phyloP scores from a whole-genome alignment of 2,329 filamentous ascomycete species.

The Apiospora koreana region DNA sequence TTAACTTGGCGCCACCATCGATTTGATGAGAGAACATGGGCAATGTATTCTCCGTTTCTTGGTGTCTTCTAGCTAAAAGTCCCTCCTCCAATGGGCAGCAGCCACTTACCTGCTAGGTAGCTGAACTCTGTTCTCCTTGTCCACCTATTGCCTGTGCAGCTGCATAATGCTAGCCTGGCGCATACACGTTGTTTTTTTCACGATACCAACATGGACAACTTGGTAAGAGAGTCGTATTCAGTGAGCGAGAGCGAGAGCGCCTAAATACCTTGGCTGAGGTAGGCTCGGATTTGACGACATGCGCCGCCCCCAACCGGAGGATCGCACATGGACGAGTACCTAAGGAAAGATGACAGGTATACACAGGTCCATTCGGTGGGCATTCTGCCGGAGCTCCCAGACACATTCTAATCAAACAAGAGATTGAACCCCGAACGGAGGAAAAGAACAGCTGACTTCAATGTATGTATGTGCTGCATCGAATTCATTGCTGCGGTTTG shows the following conservation, averaged over 20 bases:
- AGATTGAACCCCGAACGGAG: not conserved
- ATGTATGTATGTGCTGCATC: not conserved
- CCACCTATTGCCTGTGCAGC: not conserved
- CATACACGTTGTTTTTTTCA: not conserved
- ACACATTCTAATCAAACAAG: not conserved
- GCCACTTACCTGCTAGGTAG: no score
- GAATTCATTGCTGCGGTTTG: not conserved
- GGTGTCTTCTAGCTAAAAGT: not conserved
- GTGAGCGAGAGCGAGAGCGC: not conserved
- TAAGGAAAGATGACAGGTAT: not conserved
- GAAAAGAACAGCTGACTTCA: not conserved
- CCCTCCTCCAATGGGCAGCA: not conserved
- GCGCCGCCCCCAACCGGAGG: not conserved
- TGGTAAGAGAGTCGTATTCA: not conserved
- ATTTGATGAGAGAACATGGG: not conserved
- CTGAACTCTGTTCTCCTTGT: not conserved
- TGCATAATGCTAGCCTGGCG: not conserved
- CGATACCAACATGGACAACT: not conserved
- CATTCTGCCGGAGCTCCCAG: not conserved
- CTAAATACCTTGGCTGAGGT: not conserved
- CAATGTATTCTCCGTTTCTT: not conserved
- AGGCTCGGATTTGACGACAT: not conserved
- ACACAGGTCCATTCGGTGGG: not conserved
- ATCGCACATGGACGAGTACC: not conserved
- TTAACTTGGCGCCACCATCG: no score